Base-by-base conservation (phyloP, 495 filamentous ascomycete species). In the Penicillium tannophilum region DNA sequence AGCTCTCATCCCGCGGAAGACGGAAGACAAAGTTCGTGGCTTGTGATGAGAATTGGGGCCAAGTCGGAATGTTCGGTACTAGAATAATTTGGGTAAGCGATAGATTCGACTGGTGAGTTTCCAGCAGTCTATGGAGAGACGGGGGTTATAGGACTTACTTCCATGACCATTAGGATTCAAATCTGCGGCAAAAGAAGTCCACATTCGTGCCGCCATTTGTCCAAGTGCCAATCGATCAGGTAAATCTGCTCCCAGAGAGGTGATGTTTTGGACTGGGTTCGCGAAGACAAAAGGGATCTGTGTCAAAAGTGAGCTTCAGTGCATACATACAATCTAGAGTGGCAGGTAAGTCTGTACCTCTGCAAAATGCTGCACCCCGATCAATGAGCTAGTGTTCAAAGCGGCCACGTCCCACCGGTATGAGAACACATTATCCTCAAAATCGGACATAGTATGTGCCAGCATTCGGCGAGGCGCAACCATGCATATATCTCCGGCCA, bases 401-500 rank as follows among this genome's bases (percentile, higher is more conserved):
- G 69, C 68, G 0, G 73, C 58, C 11, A 73, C 73, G 44, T 76
- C 73, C 73, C 73, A 88, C n/a, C 82, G 81, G 64, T 84, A 87
- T 42, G 80, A 81, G 63, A 81, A 87, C 0, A 85, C 81, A 6
- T 72, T 56, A 6, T 79, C 53, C 6, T 66, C 68, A 16, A 63
- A 67, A 0, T 45, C 55, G 8, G 80, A 69, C 79, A 83, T 86
- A 0, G 76, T 64, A 52, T 81, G 53, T 43, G 79, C 81, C 31
- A 82, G 76, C 48, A 79, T 68, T 23, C 85, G 79, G 8, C 84
- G 78, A 14, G 77, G 79, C 9, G 79, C 80, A 16, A 77, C 78
- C 77, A 88, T 84, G 55, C 76, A 68, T 1, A 81, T 35, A 67
- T 87, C 84, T 2, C 81, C 83, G 0, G 79, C 76, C 52, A 82